Evolutionary conservation across 1,284 basidiomycete genomes (phyloP), one percentile per base, ranked within the genome.

Genomic region (Jaminaea rosea): DNA sequence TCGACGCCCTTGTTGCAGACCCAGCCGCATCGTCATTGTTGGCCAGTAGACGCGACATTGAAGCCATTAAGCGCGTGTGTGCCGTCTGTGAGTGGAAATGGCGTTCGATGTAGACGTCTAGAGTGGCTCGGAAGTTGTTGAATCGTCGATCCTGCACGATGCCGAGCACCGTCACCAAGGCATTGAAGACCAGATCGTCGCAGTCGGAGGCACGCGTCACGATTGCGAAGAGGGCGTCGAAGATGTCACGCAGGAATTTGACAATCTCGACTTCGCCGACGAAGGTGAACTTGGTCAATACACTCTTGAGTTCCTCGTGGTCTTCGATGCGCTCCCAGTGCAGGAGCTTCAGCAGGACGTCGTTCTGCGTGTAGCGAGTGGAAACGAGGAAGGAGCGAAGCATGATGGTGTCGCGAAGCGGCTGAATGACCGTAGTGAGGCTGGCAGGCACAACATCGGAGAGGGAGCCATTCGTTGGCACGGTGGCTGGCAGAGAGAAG

Each of bases 211-310:
- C 92, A 58, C 79, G 80, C 11, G 85, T 80, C 44, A 96, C 79
- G 58, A 97, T 90, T 15, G 83, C 86, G 72, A 98, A 97, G 8
- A 98, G 81, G 0, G 91, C 84, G 68, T 97, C 89, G 66, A 97
- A 91, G 52, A 94, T 88, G 69, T 90, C 82, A n/a, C 65, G 53
- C 9, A 97, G 79, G 76, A 94, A 96, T 75, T 96, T 96, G 75
- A 93, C 87, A 47, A 97, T 90, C 51, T 77, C 75, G 39, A 75
- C 69, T 28, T 70, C 65, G 10, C 86, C 85, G 5, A 94, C 89
- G 68, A 93, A 96, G 1, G 86, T 86, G 75, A 97, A 91, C 74
- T 88, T 84, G 62, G 81, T 81, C 49, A 98, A 80, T 11, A 88
- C 83, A 1, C 82, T 81, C 13, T 83, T 80, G 24, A 96, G 79